A percentile compares a stretch with the other conserved stretches of the same genome.
phyloP scores from a whole-genome alignment of 2,329 filamentous ascomycete species.

The Neofusicoccum sp. region DNA sequence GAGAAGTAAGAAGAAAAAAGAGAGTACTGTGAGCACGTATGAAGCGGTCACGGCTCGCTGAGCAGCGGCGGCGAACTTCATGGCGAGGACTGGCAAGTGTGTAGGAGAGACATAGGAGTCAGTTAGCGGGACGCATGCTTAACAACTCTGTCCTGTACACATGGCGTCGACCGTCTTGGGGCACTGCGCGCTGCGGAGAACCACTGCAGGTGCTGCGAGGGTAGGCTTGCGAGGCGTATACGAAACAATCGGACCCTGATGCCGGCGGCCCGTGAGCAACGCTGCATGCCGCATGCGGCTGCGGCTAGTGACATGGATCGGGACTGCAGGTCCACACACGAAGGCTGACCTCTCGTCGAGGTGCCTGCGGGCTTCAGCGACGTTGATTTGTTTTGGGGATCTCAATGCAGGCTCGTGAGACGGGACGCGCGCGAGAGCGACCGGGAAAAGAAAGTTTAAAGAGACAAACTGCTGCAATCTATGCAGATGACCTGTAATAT shows the following conservation, averaged over 20 bases:
- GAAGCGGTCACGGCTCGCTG: not conserved
- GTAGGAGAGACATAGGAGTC: not conserved
- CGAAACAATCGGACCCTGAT: not conserved
- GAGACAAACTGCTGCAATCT: not conserved
- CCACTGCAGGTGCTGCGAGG: not conserved
- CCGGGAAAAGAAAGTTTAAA: not conserved
- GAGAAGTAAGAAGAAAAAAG: not conserved
- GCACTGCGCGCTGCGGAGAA: not conserved
- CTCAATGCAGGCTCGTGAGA: not conserved
- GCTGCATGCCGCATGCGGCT: not conserved
- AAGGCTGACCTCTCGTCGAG: not conserved
- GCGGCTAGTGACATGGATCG: not conserved
- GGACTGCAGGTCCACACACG: not conserved
- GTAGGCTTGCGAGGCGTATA: not conserved
- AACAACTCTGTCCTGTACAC: not conserved
- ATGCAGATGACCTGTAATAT: constrained; percentile 5
- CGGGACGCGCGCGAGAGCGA: not conserved
- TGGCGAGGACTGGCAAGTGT: not conserved
- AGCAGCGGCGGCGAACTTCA: not conserved
- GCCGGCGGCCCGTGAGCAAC: not conserved
- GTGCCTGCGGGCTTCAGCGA: not conserved
- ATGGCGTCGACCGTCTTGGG: not conserved
- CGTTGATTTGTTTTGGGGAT: not conserved
- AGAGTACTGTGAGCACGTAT: not conserved
- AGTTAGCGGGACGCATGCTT: not conserved